phyloP scores from a whole-genome alignment of 306 rosid species.

The Rosa lucieae region DNA sequence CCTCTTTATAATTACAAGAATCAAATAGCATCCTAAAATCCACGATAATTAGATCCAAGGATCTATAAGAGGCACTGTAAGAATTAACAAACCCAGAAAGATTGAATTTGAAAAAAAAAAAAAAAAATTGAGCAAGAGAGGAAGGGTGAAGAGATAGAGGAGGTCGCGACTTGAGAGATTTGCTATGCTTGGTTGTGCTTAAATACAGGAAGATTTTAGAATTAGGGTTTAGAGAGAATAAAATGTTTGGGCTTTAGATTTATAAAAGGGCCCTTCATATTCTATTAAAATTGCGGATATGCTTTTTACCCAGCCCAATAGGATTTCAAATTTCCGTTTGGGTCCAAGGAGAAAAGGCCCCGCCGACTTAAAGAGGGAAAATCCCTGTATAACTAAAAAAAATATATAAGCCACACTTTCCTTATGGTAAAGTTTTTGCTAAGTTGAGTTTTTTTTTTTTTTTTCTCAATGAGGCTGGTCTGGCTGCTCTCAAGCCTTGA shows the following conservation, averaged over 20 bases:
- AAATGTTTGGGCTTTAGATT: background rate
- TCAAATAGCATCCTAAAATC: constrained; percentile 21
- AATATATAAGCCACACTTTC: no score
- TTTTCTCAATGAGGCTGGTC: no score
- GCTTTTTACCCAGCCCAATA: background rate
- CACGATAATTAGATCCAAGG: constrained; percentile 33
- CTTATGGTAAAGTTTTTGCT: no score
- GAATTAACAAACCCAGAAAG: background rate
- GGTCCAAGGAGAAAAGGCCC: no score
- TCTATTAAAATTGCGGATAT: background rate
- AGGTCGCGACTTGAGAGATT: background rate
- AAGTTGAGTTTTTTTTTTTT: no score
- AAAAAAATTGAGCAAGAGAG: no score
- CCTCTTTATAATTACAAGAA: constrained; percentile 34
- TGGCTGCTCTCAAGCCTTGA: no score
- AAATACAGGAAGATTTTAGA: background rate
- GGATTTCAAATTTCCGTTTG: background rate
- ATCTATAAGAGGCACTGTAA: constrained; percentile 41
- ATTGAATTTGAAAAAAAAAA: accelerated
- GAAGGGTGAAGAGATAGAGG: background rate
- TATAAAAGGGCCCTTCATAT: background rate
- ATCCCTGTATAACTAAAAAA: no score
- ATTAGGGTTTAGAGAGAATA: constrained; percentile 26
- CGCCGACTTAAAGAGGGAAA: no score
- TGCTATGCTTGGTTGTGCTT: background rate